These are phyloP conservation scores for Posidonia australis DNA, from an alignment of 106 monocot genomes.

Conservation along the genomic window DNA sequence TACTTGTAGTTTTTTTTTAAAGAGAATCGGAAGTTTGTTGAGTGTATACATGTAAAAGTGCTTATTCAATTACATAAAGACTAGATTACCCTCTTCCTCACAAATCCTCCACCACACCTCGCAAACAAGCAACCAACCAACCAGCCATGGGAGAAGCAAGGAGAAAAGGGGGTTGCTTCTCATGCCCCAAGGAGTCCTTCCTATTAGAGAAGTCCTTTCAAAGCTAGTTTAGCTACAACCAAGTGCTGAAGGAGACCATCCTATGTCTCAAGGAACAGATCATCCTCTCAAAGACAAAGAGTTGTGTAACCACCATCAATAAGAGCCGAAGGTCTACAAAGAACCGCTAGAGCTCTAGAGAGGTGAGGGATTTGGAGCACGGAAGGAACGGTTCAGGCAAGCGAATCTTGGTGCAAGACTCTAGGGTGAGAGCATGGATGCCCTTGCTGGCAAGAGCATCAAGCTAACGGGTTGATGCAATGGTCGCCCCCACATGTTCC, in stretches of 20 bases:
- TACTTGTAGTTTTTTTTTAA: too few species aligned
- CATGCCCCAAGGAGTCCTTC: conserved; percentile 3
- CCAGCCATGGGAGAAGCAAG: too few species aligned
- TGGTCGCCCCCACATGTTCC: neutral
- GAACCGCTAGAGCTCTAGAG: conserved; percentile 15
- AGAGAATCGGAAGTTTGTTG: too few species aligned
- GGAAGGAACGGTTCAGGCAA: neutral
- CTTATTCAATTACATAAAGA: too few species aligned
- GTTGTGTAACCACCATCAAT: too few species aligned
- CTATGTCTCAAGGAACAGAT: conserved; percentile 37
- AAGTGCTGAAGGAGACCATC: conserved; percentile 35
- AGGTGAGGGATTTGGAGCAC: neutral
- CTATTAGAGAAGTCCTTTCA: conserved; percentile 61
- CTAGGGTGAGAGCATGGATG: neutral
- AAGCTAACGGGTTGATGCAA: neutral
- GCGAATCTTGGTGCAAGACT: neutral
- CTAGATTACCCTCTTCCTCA: too few species aligned
- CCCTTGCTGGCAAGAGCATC: neutral
- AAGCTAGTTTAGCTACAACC: conserved; percentile 39
- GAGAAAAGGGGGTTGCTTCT: too few species aligned
- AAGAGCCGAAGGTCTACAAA: too few species aligned
- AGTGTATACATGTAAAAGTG: too few species aligned
- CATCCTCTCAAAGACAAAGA: too few species aligned
- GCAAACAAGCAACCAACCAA: too few species aligned
- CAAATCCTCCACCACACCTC: too few species aligned